phyloP scores from a whole-genome alignment of 164 flowering plant genomes.

The Saururus chinensis region DNA sequence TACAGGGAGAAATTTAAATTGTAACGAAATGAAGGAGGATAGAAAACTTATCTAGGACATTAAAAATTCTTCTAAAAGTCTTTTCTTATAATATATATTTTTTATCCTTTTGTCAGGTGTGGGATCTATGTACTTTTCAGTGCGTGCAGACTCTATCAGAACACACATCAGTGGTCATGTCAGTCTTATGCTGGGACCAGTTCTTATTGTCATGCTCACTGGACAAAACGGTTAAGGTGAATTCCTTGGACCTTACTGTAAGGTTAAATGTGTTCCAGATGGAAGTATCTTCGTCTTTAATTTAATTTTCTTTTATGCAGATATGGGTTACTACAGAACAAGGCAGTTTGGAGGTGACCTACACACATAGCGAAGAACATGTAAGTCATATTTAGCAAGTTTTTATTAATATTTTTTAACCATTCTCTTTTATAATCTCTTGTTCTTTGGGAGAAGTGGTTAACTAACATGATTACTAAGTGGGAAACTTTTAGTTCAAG shows the following conservation, averaged over 20 bases:
- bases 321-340: constrained; percentile 79
- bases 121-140: constrained; percentile 79
- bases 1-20: background rate
- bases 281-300: background rate
- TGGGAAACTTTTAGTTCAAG: background rate
- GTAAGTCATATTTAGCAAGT: constrained; percentile 34
- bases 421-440: background rate
- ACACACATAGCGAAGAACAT: constrained; percentile 79
- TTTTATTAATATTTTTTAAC: background rate
- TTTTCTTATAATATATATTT: background rate
- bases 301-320: constrained; percentile 26
- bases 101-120: constrained; percentile 29
- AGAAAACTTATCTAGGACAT: background rate
- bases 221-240: constrained; percentile 79
- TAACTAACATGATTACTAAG: background rate
- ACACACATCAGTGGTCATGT: constrained; percentile 82
- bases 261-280: background rate
- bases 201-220: constrained; percentile 81
- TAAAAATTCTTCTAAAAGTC: background rate
- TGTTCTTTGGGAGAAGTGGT: background rate
- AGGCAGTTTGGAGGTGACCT: constrained; percentile 85
- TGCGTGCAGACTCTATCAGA: constrained; percentile 72
- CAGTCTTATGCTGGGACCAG: constrained; percentile 92
- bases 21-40: background rate
- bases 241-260: background rate